Evolutionary conservation across 129 eudicot genomes (phyloP).

Genomic region (Gnaphalium uliginosum): DNA sequence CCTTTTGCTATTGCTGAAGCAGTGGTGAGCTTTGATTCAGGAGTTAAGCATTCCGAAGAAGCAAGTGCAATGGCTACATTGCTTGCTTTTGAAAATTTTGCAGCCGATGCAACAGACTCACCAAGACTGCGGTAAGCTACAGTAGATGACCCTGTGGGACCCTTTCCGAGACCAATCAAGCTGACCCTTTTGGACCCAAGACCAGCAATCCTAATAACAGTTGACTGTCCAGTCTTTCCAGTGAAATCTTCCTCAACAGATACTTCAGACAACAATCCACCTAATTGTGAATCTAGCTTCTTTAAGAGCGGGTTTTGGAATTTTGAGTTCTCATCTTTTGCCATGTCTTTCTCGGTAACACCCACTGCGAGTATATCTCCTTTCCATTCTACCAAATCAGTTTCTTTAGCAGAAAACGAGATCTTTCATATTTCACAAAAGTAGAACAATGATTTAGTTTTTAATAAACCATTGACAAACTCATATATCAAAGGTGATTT

Average conservation of each 20-base stretch:
- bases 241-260: conserved; percentile 86
- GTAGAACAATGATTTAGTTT: conserved; percentile 23
- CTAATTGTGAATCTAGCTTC: conserved; percentile 64
- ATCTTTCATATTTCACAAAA: conserved; percentile 46
- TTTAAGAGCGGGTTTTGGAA: conserved; percentile 69
- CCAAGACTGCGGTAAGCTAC: conserved; percentile 66
- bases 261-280: conserved; percentile 75
- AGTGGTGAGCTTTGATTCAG: conserved; percentile 59
- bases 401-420: conserved; percentile 79
- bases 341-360: conserved; percentile 80
- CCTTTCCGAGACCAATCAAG: conserved; percentile 77
- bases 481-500: not conserved
- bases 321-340: conserved; percentile 66
- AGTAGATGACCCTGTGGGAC: conserved; percentile 40
- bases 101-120: conserved; percentile 83
- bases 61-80: conserved; percentile 80
- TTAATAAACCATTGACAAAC: not conserved
- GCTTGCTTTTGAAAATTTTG: conserved; percentile 79
- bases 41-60: conserved; percentile 62
- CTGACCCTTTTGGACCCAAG: conserved; percentile 75
- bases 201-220: conserved; percentile 71
- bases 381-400: conserved; percentile 85
- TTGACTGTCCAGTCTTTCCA: conserved; percentile 86
- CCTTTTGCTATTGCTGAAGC: conserved; percentile 87
- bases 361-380: conserved; percentile 97